Conservation (phyloP, 257 asterid species). For the Leptodermis oblonga region DNA sequence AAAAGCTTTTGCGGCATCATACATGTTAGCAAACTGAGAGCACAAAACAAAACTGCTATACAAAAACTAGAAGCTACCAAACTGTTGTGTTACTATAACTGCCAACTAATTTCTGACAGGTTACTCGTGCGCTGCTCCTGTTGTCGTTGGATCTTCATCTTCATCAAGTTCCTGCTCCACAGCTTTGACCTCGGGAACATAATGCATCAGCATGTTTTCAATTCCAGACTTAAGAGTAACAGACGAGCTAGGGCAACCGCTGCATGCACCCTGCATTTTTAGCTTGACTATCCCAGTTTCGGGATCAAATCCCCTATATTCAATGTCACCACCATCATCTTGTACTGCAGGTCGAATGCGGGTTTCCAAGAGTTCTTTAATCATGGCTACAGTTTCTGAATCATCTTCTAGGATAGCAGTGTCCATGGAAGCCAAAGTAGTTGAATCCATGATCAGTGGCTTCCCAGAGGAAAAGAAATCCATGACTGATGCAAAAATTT, state of each 20-base stretch:
- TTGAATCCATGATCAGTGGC: constrained; percentile 69
- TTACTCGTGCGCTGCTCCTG: constrained; percentile 69
- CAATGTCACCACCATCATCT: constrained; percentile 97
- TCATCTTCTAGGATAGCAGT: constrained; percentile 86
- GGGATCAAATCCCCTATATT: constrained; percentile 62
- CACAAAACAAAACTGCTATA: neutral
- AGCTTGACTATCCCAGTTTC: constrained; percentile 79
- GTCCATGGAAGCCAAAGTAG: constrained; percentile 69
- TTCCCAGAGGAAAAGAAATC: constrained; percentile 82
- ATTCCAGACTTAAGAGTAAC: constrained; percentile 95
- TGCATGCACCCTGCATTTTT: constrained; percentile 99
- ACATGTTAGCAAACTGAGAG: neutral
- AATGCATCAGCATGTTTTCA: constrained; percentile 97
- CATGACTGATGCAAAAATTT: constrained; percentile 89
- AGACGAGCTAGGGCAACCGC: constrained; percentile 98
- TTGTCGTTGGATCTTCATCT: constrained; percentile 48
- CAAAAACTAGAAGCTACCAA: neutral
- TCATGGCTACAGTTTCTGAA: constrained; percentile 98
- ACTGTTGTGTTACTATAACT: neutral
- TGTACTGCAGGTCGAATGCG: constrained; percentile 96
- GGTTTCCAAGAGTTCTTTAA: constrained; percentile 88
- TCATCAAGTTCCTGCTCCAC: constrained; percentile 91
- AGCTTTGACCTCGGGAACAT: constrained; percentile 83
- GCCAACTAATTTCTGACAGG: neutral
- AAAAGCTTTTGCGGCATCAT: no score